Base-by-base conservation (phyloP, 768 basidiomycete genomes). In the Rhizopogon roseolus region DNA sequence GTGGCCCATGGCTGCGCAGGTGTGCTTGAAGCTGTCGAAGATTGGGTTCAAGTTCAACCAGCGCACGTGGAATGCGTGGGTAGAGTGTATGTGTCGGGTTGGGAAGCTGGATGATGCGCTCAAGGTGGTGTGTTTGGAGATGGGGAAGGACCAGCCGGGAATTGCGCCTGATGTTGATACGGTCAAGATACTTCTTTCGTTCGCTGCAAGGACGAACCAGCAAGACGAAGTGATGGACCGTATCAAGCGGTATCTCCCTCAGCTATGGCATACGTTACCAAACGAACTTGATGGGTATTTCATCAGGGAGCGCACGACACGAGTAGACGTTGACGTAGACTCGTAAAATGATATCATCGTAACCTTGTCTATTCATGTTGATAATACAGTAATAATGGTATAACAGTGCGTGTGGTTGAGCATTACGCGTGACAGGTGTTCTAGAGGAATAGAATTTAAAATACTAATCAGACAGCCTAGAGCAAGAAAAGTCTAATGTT, bases 51-150 rank as follows among this genome's bases (percentile, higher is more conserved):
- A 57, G 37, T 72, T 88, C 51, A 85, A 86, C 63, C 61, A 74
- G 56, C 79, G 81, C 49, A 87, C 89, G 62, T 93, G 92, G 90
- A 84, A 89, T 54, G 77, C 83, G 0, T 91, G 85, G 76, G 66
- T 97, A 17, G 93, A 97, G 68, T 91, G 88, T 63, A 77, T 96
- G n/a, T 91, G 90, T 62, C 79, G 93, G 22, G 64, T 82, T 44
- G 79, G 82, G 8, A 73, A 75, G 60, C 60, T 91, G 32, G 78
- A 84, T 19, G 86, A 89, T 22, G 94, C 91, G 1, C 64, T 83
- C 41, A 77, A 78, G 62, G 73, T 81, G 16, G 76, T 86, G 17
- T 85, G 86, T 54, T 49, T 79, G 54, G 81, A 85, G 57, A 91
- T 94, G 85, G 75, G 74, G 19, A 71, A 76, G 52, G 54, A 66